Base-by-base conservation (phyloP, 73 alveolate species). In the Symbiodinium pilosum region DNA sequence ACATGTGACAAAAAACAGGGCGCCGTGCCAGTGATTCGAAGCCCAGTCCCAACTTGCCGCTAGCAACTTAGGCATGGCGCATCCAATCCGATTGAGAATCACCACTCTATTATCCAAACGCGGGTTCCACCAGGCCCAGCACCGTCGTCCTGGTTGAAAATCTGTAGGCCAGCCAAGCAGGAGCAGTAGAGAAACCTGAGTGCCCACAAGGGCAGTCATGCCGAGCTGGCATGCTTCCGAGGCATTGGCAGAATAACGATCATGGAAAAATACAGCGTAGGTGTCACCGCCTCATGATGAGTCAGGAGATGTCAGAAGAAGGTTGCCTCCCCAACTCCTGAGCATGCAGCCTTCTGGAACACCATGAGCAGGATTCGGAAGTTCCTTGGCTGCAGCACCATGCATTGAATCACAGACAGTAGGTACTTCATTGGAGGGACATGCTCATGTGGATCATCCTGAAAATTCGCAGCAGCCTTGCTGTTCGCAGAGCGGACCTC, bases 381-480 rank as follows among this genome's bases (percentile, higher is more conserved):
- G 44, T 87, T 87, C 94, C 94, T 87, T n/a, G 43, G 84, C n/a
- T 4, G 93, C 18, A 85, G n/a, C 52, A 26, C 12, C 43, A 38
- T 18, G 11, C 92, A 84, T 0, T 42, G 26, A 21, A 18, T 6
- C 92, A 26, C 1, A 41, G 26, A 16, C 30, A 12, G 47, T 20
- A 41, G 12, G 28, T 4, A 2, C 12, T 20, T 9, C 38, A 11
- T 5, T 71, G 41, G 44, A 71, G 94, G 9, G 64, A 54, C 94
- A 87, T 87, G 94, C 94, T 87, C 94, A 87, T 87, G 86, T 87
- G 94, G 86, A 87, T 87, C 94, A 87, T 87, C 68, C 94, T 43
- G 47, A 87, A 87, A 86, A 87, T 87, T 3, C 94, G 40, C 86
- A 87, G 40, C 26, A 87, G 86, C 69, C 94, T 83, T 16, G 94